Percentiles rank a stretch among this genome's conserved stretches.
These are phyloP conservation scores for Citrullus mucosospermus DNA, from an alignment of 306 rosid genomes.

Conservation along the genomic window DNA sequence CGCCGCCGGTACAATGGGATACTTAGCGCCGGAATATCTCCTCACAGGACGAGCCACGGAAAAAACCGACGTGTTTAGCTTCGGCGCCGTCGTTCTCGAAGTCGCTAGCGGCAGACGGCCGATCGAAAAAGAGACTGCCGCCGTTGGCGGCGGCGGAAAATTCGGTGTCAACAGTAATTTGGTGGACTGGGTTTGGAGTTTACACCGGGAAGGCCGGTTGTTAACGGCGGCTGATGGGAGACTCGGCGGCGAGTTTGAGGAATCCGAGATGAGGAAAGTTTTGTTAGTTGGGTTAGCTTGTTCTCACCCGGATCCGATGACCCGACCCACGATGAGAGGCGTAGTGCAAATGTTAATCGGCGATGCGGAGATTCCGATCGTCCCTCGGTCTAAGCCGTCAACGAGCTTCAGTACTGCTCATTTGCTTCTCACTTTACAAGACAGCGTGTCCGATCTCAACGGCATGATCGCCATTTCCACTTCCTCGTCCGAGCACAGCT, in stretches of 20 bases:
- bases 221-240: conserved; percentile 49
- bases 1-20: conserved; percentile 99
- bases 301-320: conserved; percentile 69
- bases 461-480: conserved; percentile 57
- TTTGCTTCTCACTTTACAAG: conserved; percentile 62
- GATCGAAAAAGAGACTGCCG: conserved; percentile 49
- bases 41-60: conserved; percentile 82
- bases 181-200: conserved; percentile 96
- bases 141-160: conserved; percentile 26
- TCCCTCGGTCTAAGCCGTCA: conserved; percentile 61
- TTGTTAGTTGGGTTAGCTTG: conserved; percentile 71
- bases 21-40: conserved; percentile 87
- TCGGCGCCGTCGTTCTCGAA: conserved; percentile 89
- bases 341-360: conserved; percentile 88
- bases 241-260: conserved; percentile 51
- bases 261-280: conserved; percentile 54
- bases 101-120: conserved; percentile 91
- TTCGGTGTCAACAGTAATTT: conserved; percentile 45
- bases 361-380: conserved; percentile 74
- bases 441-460: conserved; percentile 80
- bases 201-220: conserved; percentile 68
- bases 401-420: conserved; percentile 61
- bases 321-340: conserved; percentile 67
- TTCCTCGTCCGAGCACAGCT: conserved; percentile 56
- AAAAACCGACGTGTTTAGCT: conserved; percentile 89